A percentile compares a stretch with the other conserved stretches of the same genome.
These are phyloP conservation scores for Saccharomycopsis amapae DNA, from an alignment of 805 yeast genomes.

Conservation along the genomic window DNA sequence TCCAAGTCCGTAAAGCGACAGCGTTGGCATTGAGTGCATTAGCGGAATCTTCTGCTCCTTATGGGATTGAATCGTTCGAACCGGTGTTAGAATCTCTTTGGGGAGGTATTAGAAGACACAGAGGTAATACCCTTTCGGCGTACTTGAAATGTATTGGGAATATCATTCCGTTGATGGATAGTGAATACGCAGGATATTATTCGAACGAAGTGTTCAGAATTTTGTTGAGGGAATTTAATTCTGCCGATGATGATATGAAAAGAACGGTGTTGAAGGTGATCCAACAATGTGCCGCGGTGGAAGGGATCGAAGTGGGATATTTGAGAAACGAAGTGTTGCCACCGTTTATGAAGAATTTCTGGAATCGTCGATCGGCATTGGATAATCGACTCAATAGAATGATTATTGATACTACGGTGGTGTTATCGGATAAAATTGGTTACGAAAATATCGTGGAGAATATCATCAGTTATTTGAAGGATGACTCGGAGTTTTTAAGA, in stretches of 20 bases:
- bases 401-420: conserved; percentile 67
- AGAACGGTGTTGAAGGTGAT: conserved; percentile 63
- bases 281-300: conserved; percentile 49
- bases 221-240: conserved; percentile 60
- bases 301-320: conserved; percentile 43
- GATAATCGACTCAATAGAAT: conserved; percentile 49
- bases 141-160: conserved; percentile 73
- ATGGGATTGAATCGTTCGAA: conserved; percentile 87
- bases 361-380: conserved; percentile 77
- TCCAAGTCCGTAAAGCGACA: conserved; percentile 58
- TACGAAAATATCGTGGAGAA: conserved; percentile 50
- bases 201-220: conserved; percentile 66
- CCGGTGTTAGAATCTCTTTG: conserved; percentile 66
- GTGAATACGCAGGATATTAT: conserved; percentile 72
- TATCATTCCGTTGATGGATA: conserved; percentile 79
- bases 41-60: conserved; percentile 79
- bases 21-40: conserved; percentile 66
- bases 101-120: conserved; percentile 66
- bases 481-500: conserved; percentile 75
- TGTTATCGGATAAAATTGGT: conserved; percentile 63
- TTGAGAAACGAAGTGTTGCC: conserved; percentile 46
- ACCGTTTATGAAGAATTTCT: conserved; percentile 62
- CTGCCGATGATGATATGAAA: conserved; percentile 87
- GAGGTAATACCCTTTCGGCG: conserved; percentile 73
- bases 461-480: conserved; percentile 56